Evolutionary conservation across 495 filamentous ascomycete genomes (phyloP), one percentile per base, ranked within the genome.

Genomic region (Trichocladium antarcticum): DNA sequence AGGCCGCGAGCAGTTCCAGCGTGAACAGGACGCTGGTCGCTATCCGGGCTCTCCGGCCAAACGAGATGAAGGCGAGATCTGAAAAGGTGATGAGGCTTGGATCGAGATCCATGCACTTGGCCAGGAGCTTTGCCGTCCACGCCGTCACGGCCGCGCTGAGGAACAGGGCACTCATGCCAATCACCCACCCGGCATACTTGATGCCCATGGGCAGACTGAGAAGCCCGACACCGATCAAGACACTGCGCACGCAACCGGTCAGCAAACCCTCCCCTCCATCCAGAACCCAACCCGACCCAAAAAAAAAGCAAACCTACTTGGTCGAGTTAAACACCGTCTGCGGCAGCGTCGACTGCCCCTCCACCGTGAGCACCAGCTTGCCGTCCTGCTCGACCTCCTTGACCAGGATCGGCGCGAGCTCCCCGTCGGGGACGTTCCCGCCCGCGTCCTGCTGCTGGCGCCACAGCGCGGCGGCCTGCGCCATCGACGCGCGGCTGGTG

Each of bases 251-350:
- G 24, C n/a, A n/a, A 24, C 31, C 15, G 29, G 51, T 66, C 47
- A 69, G 60, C 35, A 37, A 50, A 42, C n/a, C 10, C 19, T 2
- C 14, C 15, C 31, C 11, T 24, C 5, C 5, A 22, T 4, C 1
- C 3, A 3, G 22, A 10, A 40, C 5, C 17, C 35, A 15, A 6
- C 7, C 6, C 5, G 31, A 32, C 7, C 3, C 2, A 2, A 32
- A 32, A 5, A 14, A 16, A 15, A 11, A 24, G 31, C 9, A 36
- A 29, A 38, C 67, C 46, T 55, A 72, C 69, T 98, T 98, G 45
- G 93, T 88, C 14, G 87, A 92, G 62, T 98, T 98, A 69, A 98
- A 95, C 50, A 96, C 74, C 0, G 92, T 97, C 68, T 98, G 92
- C 2, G 90, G 89, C 24, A 96, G 69, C 2, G 92, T 98, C 9